Percentiles rank a stretch among this genome's conserved stretches.
Evolutionary conservation across 768 basidiomycete genomes (phyloP).

Genomic region (Tulasnella sp.): DNA sequence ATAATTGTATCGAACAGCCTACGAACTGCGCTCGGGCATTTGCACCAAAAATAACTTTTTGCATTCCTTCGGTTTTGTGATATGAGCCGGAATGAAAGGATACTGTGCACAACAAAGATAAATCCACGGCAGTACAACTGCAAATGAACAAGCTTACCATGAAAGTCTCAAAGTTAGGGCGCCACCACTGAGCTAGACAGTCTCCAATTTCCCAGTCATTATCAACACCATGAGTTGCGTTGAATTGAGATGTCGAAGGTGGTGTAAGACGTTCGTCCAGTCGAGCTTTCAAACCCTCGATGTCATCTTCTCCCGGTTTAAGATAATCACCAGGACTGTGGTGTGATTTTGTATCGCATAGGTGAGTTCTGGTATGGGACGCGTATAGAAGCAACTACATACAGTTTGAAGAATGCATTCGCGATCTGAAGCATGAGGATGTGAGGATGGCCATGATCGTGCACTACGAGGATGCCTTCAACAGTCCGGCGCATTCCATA

Average conservation of each 20-base stretch:
- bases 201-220: slow-evolving; percentile 96
- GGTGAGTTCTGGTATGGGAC: not conserved
- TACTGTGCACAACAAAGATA: slow-evolving; percentile 39
- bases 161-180: slow-evolving; percentile 97
- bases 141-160: slow-evolving; percentile 51
- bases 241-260: slow-evolving; percentile 58
- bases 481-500: slow-evolving; percentile 95
- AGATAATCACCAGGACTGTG: slow-evolving; percentile 93
- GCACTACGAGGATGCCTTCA: slow-evolving; percentile 76
- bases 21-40: slow-evolving; percentile 86
- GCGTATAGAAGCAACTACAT: slow-evolving; percentile 24
- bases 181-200: slow-evolving; percentile 96
- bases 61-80: slow-evolving; percentile 95
- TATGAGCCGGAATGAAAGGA: slow-evolving; percentile 88
- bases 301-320: slow-evolving; percentile 88
- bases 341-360: not conserved
- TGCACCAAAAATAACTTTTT: slow-evolving; percentile 93
- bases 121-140: not conserved
- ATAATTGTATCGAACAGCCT: not conserved
- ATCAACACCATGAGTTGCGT: slow-evolving; percentile 59
- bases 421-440: slow-evolving; percentile 98
- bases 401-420: slow-evolving; percentile 98
- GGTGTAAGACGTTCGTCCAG: slow-evolving; percentile 84
- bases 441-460: slow-evolving; percentile 95
- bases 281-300: slow-evolving; percentile 76